These are phyloP conservation scores for Dothiorella sarmentorum DNA, from an alignment of 2,329 filamentous ascomycete species.

Conservation along the genomic window DNA sequence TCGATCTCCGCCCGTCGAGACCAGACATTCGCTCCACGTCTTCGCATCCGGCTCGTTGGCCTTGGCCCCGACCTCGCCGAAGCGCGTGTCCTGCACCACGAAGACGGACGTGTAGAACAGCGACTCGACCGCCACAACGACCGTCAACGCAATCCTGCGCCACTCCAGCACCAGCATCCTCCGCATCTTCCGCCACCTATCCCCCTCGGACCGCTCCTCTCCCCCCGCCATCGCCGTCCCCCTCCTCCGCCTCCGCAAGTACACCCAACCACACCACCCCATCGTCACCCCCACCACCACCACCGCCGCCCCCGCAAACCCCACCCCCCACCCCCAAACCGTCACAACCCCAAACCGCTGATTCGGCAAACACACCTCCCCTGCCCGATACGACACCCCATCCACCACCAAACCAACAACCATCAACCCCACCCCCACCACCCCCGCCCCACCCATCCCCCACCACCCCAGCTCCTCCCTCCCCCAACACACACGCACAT, in stretches of 20 bases:
- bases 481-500: conserved; percentile 39
- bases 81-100: conserved; percentile 27
- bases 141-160: conserved; percentile 30
- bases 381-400: conserved; percentile 40
- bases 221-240: not conserved
- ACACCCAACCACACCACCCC: conserved; percentile 34
- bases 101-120: conserved; percentile 31
- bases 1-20: conserved; percentile 25
- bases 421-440: too few relatives aligned
- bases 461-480: conserved; percentile 34
- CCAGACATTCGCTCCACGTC: conserved; percentile 29
- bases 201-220: not conserved
- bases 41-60: conserved; percentile 24
- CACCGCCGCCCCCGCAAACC: conserved; percentile 30
- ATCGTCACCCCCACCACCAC: conserved; percentile 32
- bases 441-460: too few relatives aligned
- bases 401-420: too few relatives aligned
- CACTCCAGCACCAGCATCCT: conserved; percentile 28
- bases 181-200: conserved; percentile 27
- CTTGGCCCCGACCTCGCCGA: conserved; percentile 25
- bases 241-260: conserved; percentile 27
- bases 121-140: conserved; percentile 27
- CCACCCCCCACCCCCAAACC: conserved; percentile 38
- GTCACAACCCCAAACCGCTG: conserved; percentile 32
- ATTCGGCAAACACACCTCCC: conserved; percentile 35